Evolutionary conservation across 768 basidiomycete genomes (phyloP).

Genomic region (Suillus placidus): DNA sequence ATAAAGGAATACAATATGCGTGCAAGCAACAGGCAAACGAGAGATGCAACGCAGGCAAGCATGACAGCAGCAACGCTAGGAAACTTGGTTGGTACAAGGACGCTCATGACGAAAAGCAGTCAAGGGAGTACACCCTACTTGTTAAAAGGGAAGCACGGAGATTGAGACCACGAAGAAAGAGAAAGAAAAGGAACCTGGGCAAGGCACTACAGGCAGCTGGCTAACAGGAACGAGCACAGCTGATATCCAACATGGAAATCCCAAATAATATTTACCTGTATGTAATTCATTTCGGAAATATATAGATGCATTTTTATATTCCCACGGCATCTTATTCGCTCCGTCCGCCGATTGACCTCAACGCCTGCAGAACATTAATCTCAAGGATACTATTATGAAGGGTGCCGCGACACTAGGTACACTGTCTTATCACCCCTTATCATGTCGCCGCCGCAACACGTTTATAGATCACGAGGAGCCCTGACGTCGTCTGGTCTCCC

Average conservation of each 20-base stretch:
- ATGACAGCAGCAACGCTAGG: slow-evolving; percentile 33
- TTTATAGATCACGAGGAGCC: background rate
- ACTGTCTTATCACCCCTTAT: background rate
- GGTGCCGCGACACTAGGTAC: background rate
- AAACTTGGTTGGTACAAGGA: slow-evolving; percentile 34
- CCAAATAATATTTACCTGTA: background rate
- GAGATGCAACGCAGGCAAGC: slow-evolving; percentile 33
- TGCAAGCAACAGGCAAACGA: slow-evolving; percentile 32
- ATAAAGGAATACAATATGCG: slow-evolving; percentile 31
- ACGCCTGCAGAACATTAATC: background rate
- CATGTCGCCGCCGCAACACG: background rate
- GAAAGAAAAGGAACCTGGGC: slow-evolving; percentile 10
- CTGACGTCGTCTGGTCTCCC: background rate
- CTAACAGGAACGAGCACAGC: slow-evolving; percentile 21
- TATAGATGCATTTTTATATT: background rate
- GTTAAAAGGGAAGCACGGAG: slow-evolving; percentile 25
- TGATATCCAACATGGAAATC: slow-evolving; percentile 6
- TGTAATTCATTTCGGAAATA: slow-evolving; percentile 6
- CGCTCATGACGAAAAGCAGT: slow-evolving; percentile 26
- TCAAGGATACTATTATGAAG: background rate
- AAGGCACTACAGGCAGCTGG: slow-evolving; percentile 16
- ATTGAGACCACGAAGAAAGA: slow-evolving; percentile 22
- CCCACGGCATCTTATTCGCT: slow-evolving; percentile 4
- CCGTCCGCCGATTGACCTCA: background rate
- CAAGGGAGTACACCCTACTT: slow-evolving; percentile 14